phyloP scores from a whole-genome alignment of 1,139 yeast genomes.

The Groenewaldozyma sp. region DNA sequence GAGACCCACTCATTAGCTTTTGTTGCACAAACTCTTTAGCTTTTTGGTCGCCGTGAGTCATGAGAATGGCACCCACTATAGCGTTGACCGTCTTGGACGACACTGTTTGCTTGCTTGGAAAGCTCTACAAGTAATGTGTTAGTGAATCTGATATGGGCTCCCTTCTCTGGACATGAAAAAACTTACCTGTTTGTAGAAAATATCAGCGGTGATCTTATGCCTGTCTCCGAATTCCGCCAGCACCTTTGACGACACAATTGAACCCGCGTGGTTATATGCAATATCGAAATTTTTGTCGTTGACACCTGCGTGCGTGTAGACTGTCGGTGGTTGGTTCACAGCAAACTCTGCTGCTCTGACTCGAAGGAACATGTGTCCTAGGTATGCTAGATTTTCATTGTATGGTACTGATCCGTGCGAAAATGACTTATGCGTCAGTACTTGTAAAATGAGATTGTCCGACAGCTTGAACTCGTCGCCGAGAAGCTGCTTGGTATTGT shows the following conservation, averaged over 20 bases:
- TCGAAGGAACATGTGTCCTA: constrained; percentile 70
- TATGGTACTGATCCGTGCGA: constrained; percentile 85
- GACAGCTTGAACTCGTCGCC: constrained; percentile 40
- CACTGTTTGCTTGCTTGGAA: constrained; percentile 30
- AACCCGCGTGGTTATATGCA: constrained; percentile 6
- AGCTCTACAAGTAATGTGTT: too few species aligned
- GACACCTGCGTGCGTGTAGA: constrained; percentile 26
- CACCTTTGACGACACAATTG: constrained; percentile 3
- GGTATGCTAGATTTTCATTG: constrained; percentile 69
- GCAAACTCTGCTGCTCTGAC: constrained; percentile 49
- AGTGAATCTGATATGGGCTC: too few species aligned
- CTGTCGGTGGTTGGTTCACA: constrained; percentile 22
- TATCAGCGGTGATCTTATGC: constrained; percentile 5
- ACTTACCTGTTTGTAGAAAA: constrained; percentile 4
- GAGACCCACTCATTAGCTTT: constrained; percentile 22
- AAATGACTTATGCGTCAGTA: constrained; percentile 85
- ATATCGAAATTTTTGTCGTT: constrained; percentile 52
- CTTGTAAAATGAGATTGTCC: constrained; percentile 52
- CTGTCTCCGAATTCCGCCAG: not conserved
- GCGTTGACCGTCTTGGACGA: constrained; percentile 67
- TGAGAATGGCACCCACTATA: constrained; percentile 68
- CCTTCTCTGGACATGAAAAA: too few species aligned
- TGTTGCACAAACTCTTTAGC: constrained; percentile 29
- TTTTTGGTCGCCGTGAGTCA: constrained; percentile 48
- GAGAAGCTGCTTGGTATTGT: constrained; percentile 41